Evolutionary conservation across 371 early-diverging fungal genomes (phyloP), one percentile per base, ranked within the genome.

Genomic region (Actinomucor elegans): DNA sequence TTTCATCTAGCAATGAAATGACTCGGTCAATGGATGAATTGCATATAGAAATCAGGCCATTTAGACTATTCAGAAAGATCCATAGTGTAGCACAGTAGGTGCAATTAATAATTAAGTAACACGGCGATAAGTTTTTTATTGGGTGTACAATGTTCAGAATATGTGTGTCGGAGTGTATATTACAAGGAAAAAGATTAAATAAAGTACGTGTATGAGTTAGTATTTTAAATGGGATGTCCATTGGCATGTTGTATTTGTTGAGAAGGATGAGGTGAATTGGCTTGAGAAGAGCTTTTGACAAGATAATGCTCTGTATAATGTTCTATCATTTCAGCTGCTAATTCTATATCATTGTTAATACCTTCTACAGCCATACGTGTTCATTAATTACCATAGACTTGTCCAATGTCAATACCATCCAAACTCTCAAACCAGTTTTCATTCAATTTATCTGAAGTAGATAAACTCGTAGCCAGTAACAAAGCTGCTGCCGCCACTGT

Each of bases 401-500:
- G 53, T 2, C 54, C 62, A 53, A 52, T 48, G 38, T 72, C 64
- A 15, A 72, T 52, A 50, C 66, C 61, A 12, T 48, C 20, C n/a
- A 61, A 24, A 21, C 8, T 33, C 21, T 66, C 61, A 55, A 59
- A 64, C 69, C 73, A 66, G 15, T 55, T 49, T 23, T 57, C 59
- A 31, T 35, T 40, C 1, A 66, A 36, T n/a, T 56, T 48, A 0
- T 68, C 64, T 14, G 43, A 26, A 7, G 41, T 36, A 29, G 63
- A 59, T 2, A 65, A 41, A 35, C 61, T 55, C 3, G 59, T 52
- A 18, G 71, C 71, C 31, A 71, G 28, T 20, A 69, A 56, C 27
- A 75, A 36, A 9, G 69, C 71, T 6, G 75, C 71, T 5, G 63
- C 66, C n/a, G 75, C 71, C 21, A 75, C 57, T n/a, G 49, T 45